Percentiles rank a stretch among this genome's conserved stretches.
These are phyloP conservation scores for Halenospora varia DNA, from an alignment of 495 filamentous ascomycete species.

Conservation along the genomic window DNA sequence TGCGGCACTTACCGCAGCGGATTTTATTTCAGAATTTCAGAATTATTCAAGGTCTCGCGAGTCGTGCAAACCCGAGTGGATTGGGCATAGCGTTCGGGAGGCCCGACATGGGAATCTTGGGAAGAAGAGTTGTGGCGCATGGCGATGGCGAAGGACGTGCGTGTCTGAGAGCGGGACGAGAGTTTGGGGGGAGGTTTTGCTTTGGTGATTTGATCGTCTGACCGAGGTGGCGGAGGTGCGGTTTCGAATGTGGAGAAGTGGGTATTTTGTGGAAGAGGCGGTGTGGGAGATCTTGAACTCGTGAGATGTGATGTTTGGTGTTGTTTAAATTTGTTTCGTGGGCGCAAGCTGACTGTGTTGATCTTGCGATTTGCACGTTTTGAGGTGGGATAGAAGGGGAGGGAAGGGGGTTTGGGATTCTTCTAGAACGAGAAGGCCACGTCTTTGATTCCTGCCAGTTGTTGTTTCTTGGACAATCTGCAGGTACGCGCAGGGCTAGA, in stretches of 20 bases:
- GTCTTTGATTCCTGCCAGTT: background rate
- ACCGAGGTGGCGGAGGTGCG: background rate
- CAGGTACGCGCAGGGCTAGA: background rate
- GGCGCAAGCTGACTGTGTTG: background rate
- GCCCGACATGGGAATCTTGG: background rate
- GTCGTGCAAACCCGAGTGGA: background rate
- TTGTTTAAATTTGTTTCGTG: background rate
- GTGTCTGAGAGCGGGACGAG: background rate
- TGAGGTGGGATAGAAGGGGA: background rate
- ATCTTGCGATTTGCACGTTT: background rate
- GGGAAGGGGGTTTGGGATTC: background rate
- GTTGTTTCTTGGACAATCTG: background rate
- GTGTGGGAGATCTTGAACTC: background rate
- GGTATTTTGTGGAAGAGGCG: background rate
- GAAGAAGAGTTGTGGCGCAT: background rate
- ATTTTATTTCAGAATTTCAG: too few relatives aligned
- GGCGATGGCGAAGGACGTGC: background rate
- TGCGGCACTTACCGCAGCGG: too few relatives aligned
- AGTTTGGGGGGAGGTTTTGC: background rate
- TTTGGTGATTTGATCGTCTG: background rate
- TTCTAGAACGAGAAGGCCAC: constrained; percentile 3
- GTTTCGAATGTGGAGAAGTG: background rate
- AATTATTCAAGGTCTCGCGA: too few relatives aligned
- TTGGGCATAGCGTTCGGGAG: background rate
- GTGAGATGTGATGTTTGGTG: background rate